phyloP scores from a whole-genome alignment of 2,329 filamentous ascomycete species.

The Ophiocordyceps australis region DNA sequence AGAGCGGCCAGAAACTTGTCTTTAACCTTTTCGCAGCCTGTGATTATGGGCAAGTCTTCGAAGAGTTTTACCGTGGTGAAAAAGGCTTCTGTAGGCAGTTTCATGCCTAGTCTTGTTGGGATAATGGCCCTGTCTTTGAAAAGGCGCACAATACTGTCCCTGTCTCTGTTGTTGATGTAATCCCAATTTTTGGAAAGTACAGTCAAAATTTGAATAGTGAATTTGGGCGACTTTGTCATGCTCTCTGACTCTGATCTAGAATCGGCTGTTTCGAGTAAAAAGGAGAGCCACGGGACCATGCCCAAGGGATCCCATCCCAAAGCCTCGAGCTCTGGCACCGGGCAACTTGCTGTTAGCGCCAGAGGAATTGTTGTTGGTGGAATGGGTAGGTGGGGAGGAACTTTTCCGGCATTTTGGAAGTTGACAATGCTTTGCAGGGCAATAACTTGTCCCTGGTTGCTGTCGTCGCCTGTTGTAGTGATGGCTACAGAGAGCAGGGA shows the following conservation, averaged over 20 bases:
- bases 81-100: slow-evolving; percentile 67
- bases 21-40: slow-evolving; percentile 61
- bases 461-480: slow-evolving; percentile 45
- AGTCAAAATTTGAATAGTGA: slow-evolving; percentile 59
- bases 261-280: slow-evolving; percentile 51
- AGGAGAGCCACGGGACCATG: slow-evolving; percentile 70
- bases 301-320: slow-evolving; percentile 79
- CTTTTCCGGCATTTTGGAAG: slow-evolving; percentile 60
- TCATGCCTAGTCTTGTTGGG: slow-evolving; percentile 85
- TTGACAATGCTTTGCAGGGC: slow-evolving; percentile 57
- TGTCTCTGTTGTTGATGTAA: slow-evolving; percentile 46
- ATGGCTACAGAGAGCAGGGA: slow-evolving; percentile 65
- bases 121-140: slow-evolving; percentile 57
- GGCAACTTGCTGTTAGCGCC: slow-evolving; percentile 57
- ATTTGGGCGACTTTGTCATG: slow-evolving; percentile 52
- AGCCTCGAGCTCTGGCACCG: slow-evolving; percentile 49
- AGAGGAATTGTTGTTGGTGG: slow-evolving; percentile 73
- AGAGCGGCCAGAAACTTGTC: slow-evolving; percentile 74
- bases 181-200: slow-evolving; percentile 88
- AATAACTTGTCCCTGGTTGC: slow-evolving; percentile 51
- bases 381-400: slow-evolving; percentile 65
- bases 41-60: slow-evolving; percentile 74
- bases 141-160: slow-evolving; percentile 42
- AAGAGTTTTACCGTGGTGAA: slow-evolving; percentile 90
- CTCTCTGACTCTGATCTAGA: slow-evolving; percentile 44